Evolutionary conservation across 805 yeast genomes (phyloP), one percentile per base, ranked within the genome.

Genomic region (Wickerhamiella siamensis): DNA sequence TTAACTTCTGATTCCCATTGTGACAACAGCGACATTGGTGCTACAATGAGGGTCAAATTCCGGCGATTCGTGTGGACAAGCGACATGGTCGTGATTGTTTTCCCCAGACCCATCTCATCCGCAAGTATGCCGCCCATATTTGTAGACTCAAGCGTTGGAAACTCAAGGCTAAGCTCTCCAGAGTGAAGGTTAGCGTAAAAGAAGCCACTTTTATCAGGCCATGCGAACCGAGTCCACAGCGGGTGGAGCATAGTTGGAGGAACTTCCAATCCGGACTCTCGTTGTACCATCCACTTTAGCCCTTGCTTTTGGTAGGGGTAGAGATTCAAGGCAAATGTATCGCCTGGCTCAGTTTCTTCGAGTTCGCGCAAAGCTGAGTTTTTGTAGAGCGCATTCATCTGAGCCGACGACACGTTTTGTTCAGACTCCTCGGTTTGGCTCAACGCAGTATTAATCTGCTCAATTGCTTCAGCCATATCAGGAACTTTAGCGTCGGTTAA

Each of bases 41-140:
- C 83, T 1, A 87, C 74, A 10, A 88, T 70, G 37, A 87, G 64
- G 0, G 95, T 87, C 0, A 46, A 43, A 21, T 47, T 43, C 8
- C 32, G n/a, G 4, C n/a, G 15, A 1, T 46, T 49, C 0, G 83
- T 69, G 43, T 79, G 74, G 10, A 87, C 67, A 38, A 88, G 61
- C 0, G 95, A 71, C 40, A 84, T 60, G 0, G 94, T 75, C 1
- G 94, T 80, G 19, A 87, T 80, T 0, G 97, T 87, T 56, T 87
- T 87, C 34, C 97, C 97, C 6, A 87, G 66, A 0, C 97, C 97
- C 97, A 87, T 87, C 58, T 87, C 97, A 62, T 87, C 97, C 0
- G 96, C 94, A 14, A 87, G 62, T 17, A 87, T 81, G 2, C 97
- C 97, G 31, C 97, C 96, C 38, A 68, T 66, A 38, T 78, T 69